Percentiles rank a stretch among this genome's conserved stretches.
Conservation (phyloP, 345 rosid genomes). For the Triadica sebifera region DNA sequence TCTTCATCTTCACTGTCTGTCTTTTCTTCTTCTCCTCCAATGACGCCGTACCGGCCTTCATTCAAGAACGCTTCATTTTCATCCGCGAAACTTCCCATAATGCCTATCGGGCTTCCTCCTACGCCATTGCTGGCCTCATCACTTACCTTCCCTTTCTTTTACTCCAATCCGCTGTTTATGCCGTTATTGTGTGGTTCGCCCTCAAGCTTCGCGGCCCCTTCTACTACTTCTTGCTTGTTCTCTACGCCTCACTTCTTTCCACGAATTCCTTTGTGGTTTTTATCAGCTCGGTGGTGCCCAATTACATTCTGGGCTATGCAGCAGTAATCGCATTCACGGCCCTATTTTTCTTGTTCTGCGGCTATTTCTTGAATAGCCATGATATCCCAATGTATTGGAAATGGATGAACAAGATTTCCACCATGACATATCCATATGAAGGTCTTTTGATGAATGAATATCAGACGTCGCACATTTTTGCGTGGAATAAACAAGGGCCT, state of each 20-base stretch:
- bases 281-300: constrained; percentile 66
- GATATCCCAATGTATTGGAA: constrained; percentile 50
- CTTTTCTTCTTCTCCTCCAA: constrained; percentile 76
- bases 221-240: constrained; percentile 53
- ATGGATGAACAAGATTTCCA: constrained; percentile 75
- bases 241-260: constrained; percentile 56
- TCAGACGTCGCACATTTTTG: constrained; percentile 34
- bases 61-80: constrained; percentile 66
- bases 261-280: constrained; percentile 74
- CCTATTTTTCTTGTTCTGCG: constrained; percentile 63
- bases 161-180: constrained; percentile 54
- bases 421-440: constrained; percentile 67
- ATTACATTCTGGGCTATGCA: constrained; percentile 62
- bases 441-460: constrained; percentile 65
- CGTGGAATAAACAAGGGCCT: neutral
- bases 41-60: constrained; percentile 68
- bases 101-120: constrained; percentile 63
- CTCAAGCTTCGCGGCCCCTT: constrained; percentile 47
- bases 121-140: constrained; percentile 55
- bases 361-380: constrained; percentile 56
- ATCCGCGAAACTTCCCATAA: constrained; percentile 65
- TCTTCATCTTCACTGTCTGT: constrained; percentile 63
- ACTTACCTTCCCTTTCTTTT: constrained; percentile 63
- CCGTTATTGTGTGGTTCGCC: constrained; percentile 54
- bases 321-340: constrained; percentile 69